phyloP scores from a whole-genome alignment of 129 eudicot species.

The Chrysanthemum seticuspe region DNA sequence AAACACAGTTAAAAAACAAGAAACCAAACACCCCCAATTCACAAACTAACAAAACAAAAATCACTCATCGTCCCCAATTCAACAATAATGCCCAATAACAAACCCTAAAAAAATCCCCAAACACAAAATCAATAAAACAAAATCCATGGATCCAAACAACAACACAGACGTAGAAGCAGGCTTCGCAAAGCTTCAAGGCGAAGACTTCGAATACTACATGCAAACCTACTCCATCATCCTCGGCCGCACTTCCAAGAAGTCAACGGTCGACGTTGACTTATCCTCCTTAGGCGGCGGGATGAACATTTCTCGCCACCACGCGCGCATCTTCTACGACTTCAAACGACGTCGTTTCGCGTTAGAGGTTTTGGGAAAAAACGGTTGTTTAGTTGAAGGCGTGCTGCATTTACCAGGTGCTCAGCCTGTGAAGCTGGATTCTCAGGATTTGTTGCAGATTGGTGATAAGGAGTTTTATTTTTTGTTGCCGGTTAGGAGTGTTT shows the following conservation, averaged over 20 bases:
- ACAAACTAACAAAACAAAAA: too few relatives aligned
- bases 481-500: conserved; percentile 71
- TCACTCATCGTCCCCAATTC: neutral
- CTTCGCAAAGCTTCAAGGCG: conserved; percentile 91
- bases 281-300: conserved; percentile 96
- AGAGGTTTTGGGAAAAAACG: conserved; percentile 95
- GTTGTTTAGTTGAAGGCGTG: conserved; percentile 90
- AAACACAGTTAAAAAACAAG: too few relatives aligned
- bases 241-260: conserved; percentile 89
- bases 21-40: too few relatives aligned
- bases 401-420: conserved; percentile 81
- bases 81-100: neutral
- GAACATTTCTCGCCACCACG: conserved; percentile 99
- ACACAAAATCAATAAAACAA: neutral
- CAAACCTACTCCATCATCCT: conserved; percentile 93
- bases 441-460: conserved; percentile 81
- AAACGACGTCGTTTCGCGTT: conserved; percentile 95
- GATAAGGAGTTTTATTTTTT: conserved; percentile 89
- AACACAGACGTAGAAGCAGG: conserved; percentile 90
- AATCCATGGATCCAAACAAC: conserved; percentile 18
- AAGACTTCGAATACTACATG: conserved; percentile 97
- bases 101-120: neutral
- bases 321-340: conserved; percentile 99
- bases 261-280: conserved; percentile 92
- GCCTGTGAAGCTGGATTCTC: conserved; percentile 86